Conservation (phyloP, 1,139 yeast species). For the Saccharomycopsis hybrid region DNA sequence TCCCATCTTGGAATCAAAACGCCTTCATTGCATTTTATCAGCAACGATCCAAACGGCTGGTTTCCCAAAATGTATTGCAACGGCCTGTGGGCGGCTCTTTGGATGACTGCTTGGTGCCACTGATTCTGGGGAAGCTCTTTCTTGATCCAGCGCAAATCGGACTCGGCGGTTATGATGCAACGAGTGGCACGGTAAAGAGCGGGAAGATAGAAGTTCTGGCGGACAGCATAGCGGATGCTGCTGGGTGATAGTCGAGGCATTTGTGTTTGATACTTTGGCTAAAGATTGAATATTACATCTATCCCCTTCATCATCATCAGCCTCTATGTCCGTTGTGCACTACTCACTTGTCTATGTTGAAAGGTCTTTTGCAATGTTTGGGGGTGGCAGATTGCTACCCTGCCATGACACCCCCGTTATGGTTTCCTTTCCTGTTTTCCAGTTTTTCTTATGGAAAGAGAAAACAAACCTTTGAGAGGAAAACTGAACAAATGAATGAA, state of each 20-base stretch:
- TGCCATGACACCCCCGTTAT: no score
- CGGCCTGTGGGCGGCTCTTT: conserved; percentile 50
- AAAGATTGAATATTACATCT: no score
- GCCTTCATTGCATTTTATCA: conserved; percentile 50
- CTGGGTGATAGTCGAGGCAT: conserved; percentile 23
- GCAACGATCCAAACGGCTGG: conserved; percentile 79
- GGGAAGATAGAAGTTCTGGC: conserved; percentile 21
- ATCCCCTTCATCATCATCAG: no score
- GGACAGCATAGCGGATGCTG: conserved; percentile 15
- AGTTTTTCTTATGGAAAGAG: not conserved
- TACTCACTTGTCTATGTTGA: no score
- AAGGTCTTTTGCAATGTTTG: no score
- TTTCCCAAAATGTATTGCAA: conserved; percentile 76
- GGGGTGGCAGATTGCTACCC: no score
- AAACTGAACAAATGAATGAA: no score
- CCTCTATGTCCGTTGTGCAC: no score
- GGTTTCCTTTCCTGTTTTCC: no score
- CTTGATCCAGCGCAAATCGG: conserved; percentile 48
- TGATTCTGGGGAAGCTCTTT: conserved; percentile 30
- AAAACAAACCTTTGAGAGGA: not conserved
- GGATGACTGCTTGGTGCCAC: conserved; percentile 30
- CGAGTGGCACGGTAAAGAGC: conserved; percentile 32
- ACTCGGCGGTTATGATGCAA: conserved; percentile 30
- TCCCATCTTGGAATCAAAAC: conserved; percentile 93
- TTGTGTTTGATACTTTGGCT: not conserved